A percentile compares a stretch with the other conserved stretches of the same genome.
These are phyloP conservation scores for Backusella psychrophila DNA, from an alignment of 192 early-diverging fungal genomes.

Conservation along the genomic window DNA sequence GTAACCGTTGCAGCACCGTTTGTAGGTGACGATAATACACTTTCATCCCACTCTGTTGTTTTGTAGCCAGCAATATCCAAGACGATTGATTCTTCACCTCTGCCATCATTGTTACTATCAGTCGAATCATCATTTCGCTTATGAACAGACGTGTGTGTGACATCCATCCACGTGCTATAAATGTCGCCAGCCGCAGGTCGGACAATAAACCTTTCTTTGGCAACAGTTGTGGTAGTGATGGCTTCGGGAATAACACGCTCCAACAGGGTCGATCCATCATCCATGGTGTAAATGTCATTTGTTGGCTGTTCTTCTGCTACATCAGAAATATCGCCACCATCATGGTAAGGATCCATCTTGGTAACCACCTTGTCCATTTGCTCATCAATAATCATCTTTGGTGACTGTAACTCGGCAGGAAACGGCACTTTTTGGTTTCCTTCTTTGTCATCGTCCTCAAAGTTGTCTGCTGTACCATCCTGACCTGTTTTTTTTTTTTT, in stretches of 20 bases:
- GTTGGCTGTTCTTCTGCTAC: background rate
- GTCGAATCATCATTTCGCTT: background rate
- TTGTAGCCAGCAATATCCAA: constrained; percentile 56
- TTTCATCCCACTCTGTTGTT: background rate
- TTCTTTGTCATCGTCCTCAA: constrained; percentile 27
- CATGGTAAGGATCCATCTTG: constrained; percentile 19
- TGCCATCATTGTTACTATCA: constrained; percentile 11
- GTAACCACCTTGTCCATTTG: constrained; percentile 39
- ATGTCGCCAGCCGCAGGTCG: constrained; percentile 32
- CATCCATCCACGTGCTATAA: constrained; percentile 29
- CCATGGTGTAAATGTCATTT: constrained; percentile 21
- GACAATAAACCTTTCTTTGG: constrained; percentile 37
- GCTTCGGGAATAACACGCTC: constrained; percentile 31
- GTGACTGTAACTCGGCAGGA: constrained; percentile 32
- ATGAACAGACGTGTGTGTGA: constrained; percentile 18
- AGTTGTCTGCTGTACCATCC: constrained; percentile 2
- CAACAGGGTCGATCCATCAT: constrained; percentile 36
- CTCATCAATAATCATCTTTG: constrained; percentile 37
- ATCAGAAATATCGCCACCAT: background rate
- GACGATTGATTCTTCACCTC: constrained; percentile 41
- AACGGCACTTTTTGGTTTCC: constrained; percentile 22
- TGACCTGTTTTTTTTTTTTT: background rate
- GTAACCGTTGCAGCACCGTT: background rate
- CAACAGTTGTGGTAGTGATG: constrained; percentile 31
- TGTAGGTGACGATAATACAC: background rate